Evolutionary conservation across 495 filamentous ascomycete species (phyloP).

Genomic region (Penicillium odoratum): DNA sequence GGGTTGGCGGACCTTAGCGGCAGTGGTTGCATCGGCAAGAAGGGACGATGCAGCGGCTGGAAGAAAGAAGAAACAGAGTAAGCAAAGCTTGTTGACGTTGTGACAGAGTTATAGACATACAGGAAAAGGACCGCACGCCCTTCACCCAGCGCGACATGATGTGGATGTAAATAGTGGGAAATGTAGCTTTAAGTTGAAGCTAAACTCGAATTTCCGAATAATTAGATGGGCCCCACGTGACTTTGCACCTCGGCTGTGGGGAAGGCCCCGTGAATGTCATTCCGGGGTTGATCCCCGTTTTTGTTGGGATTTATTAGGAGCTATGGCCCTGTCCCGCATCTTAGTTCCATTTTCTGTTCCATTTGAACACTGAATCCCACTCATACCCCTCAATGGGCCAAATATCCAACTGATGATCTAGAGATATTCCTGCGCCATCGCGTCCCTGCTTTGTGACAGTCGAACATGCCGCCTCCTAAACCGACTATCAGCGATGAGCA

Average conservation of each 20-base stretch:
- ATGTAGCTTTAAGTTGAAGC: background rate
- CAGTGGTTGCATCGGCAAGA: conserved; percentile 27
- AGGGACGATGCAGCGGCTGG: conserved; percentile 30
- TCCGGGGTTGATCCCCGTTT: conserved; percentile 29
- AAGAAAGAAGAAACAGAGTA: conserved; percentile 5
- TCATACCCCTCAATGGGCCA: background rate
- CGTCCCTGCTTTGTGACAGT: conserved; percentile 1
- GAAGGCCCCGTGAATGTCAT: conserved; percentile 6
- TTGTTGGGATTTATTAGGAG: conserved; percentile 29
- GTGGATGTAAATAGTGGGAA: background rate
- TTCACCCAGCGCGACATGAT: conserved; percentile 32
- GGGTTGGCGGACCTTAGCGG: conserved; percentile 24
- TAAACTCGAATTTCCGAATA: conserved; percentile 1
- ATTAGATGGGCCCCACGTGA: conserved; percentile 15
- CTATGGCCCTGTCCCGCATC: conserved; percentile 21
- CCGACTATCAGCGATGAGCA: conserved; percentile 27
- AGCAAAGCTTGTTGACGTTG: background rate
- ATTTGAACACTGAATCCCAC: background rate
- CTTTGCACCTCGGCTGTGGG: conserved; percentile 15
- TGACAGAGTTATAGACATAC: conserved; percentile 17
- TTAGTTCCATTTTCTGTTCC: background rate
- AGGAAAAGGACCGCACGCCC: conserved; percentile 29
- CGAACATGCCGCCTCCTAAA: conserved; percentile 40
- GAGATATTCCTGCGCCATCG: background rate
- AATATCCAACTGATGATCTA: background rate